These are phyloP conservation scores for Amaranthus hypochondriacus DNA, from an alignment of 148 eudicot species.

Conservation along the genomic window DNA sequence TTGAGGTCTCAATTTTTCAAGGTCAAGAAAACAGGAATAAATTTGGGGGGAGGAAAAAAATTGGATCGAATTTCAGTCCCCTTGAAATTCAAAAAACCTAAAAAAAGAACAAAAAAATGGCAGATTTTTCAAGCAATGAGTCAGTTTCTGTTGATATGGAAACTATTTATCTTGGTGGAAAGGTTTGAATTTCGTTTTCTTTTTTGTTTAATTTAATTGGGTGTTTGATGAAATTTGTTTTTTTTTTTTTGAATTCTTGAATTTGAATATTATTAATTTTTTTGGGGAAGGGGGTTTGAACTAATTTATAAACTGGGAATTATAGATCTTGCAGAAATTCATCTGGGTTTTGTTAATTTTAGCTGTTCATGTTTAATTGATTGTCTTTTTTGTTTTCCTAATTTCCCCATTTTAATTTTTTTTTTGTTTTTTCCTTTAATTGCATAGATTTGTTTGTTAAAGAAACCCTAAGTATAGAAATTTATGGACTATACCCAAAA, in stretches of 20 bases:
- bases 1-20: conserved; percentile 7
- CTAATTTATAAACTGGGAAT: conserved; percentile 8
- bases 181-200: conserved; percentile 38
- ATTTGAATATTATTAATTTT: background rate
- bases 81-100: background rate
- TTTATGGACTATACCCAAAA: background rate
- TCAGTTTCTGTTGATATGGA: conserved; percentile 79
- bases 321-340: conserved; percentile 1
- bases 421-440: background rate
- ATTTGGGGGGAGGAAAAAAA: background rate
- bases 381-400: background rate
- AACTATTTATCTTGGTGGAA: conserved; percentile 84
- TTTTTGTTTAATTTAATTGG: background rate
- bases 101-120: conserved; percentile 30
- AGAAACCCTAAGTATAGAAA: background rate
- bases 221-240: background rate
- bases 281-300: background rate
- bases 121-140: conserved; percentile 58
- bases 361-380: background rate
- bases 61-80: conserved; percentile 11
- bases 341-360: background rate
- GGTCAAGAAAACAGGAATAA: background rate
- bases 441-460: background rate
- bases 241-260: background rate
- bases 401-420: background rate